phyloP scores from a whole-genome alignment of 768 basidiomycete genomes.

The Royoungia palumana region DNA sequence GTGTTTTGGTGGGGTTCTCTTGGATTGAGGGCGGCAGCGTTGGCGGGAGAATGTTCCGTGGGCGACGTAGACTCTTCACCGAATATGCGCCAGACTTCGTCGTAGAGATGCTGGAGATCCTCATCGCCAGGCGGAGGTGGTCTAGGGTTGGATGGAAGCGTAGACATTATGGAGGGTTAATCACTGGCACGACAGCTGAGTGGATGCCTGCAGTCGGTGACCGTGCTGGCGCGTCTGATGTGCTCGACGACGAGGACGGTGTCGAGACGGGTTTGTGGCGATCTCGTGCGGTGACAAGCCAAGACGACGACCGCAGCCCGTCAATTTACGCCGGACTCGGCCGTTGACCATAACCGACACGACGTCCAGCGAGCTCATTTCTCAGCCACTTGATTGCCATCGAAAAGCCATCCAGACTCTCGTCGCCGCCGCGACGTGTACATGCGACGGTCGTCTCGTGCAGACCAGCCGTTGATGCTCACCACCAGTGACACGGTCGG shows the following conservation, averaged over 20 bases:
- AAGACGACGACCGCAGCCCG: neutral
- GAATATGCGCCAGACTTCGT: slow-evolving; percentile 72
- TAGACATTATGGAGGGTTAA: slow-evolving; percentile 33
- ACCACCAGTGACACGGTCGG: too few relatives aligned
- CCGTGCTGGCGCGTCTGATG: neutral
- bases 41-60: slow-evolving; percentile 25
- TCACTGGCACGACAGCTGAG: slow-evolving; percentile 1
- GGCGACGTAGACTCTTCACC: slow-evolving; percentile 43
- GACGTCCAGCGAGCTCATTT: too few relatives aligned
- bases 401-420: too few relatives aligned
- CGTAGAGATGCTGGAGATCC: slow-evolving; percentile 70
- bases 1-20: slow-evolving; percentile 19
- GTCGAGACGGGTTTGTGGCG: neutral
- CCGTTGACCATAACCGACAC: too few relatives aligned
- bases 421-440: too few relatives aligned
- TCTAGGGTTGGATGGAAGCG: slow-evolving; percentile 33
- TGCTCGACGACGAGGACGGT: neutral
- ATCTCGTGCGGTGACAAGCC: too few relatives aligned
- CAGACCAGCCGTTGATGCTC: too few relatives aligned
- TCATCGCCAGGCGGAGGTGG: slow-evolving; percentile 55
- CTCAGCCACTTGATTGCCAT: too few relatives aligned
- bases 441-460: too few relatives aligned
- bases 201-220: neutral
- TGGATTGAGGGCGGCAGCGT: slow-evolving; percentile 12
- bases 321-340: too few relatives aligned